A percentile compares a stretch with the other conserved stretches of the same genome.
Evolutionary conservation across 352 stramenopile species (phyloP).

Genomic region (Phytophthora megakarya): DNA sequence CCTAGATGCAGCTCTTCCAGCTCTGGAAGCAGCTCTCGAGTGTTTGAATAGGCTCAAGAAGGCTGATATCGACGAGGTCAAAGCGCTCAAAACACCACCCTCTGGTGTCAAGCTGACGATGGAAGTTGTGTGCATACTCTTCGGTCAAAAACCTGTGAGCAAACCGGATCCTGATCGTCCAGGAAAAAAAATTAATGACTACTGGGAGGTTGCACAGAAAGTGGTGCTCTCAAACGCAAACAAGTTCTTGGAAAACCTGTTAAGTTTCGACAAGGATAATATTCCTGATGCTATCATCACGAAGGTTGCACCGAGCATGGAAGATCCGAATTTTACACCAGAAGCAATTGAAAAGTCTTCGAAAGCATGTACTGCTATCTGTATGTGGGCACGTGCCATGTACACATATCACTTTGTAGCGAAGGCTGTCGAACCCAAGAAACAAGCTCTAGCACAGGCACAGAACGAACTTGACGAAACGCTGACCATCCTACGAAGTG

Average conservation of each 20-base stretch:
- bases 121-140: constrained; percentile 92
- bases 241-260: constrained; percentile 90
- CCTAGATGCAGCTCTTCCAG: constrained; percentile 86
- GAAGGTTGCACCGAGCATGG: constrained; percentile 85
- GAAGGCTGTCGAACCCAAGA: constrained; percentile 92
- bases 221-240: constrained; percentile 92
- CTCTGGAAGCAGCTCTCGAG: constrained; percentile 85
- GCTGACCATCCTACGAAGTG: constrained; percentile 77
- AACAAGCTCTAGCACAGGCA: constrained; percentile 82
- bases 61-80: constrained; percentile 92
- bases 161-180: constrained; percentile 87
- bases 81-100: constrained; percentile 91
- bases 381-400: constrained; percentile 94
- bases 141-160: constrained; percentile 89
- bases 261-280: constrained; percentile 94
- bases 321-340: constrained; percentile 90
- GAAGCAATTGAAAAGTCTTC: constrained; percentile 93
- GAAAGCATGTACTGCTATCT: constrained; percentile 92
- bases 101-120: constrained; percentile 92
- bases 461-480: constrained; percentile 89
- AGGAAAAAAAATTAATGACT: constrained; percentile 93
- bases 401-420: constrained; percentile 93
- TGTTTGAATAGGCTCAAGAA: constrained; percentile 93
- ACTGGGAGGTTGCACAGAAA: constrained; percentile 91
- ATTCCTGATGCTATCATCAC: constrained; percentile 89